Conservation (phyloP, 257 asterid genomes). For the Osmanthus fragrans region DNA sequence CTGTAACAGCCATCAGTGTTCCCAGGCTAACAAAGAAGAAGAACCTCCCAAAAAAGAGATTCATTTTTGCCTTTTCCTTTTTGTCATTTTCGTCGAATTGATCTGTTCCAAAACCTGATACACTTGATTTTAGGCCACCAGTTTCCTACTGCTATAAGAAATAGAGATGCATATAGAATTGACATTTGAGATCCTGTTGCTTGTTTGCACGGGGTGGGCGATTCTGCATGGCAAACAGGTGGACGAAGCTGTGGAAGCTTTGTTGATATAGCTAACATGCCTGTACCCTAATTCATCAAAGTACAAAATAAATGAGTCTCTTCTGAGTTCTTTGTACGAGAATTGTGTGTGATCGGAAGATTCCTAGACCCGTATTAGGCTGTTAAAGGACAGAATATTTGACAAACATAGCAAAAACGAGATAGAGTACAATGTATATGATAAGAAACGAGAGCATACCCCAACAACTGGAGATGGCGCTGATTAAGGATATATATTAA, state of each 20-base stretch:
- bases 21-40: slow-evolving; percentile 46
- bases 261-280: slow-evolving; percentile 35
- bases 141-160: slow-evolving; percentile 48
- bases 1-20: slow-evolving; percentile 45
- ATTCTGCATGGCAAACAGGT: slow-evolving; percentile 25
- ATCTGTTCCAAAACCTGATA: slow-evolving; percentile 49
- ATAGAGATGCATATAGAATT: slow-evolving; percentile 30
- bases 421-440: no score
- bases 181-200: slow-evolving; percentile 41
- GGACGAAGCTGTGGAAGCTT: slow-evolving; percentile 38
- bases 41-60: slow-evolving; percentile 43
- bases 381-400: no score
- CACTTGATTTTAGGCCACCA: slow-evolving; percentile 47
- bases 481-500: no score
- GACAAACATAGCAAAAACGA: no score
- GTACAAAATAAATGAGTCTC: neutral
- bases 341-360: no score
- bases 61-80: slow-evolving; percentile 36
- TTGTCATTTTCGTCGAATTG: slow-evolving; percentile 42
- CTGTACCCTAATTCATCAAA: slow-evolving; percentile 32
- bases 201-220: slow-evolving; percentile 26
- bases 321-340: neutral
- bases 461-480: no score
- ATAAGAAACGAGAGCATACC: no score
- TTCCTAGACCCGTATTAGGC: no score